Percentiles rank a stretch among this genome's conserved stretches.
These are phyloP conservation scores for Magnolia officinalis DNA, from an alignment of 164 flowering plant species.

Conservation along the genomic window DNA sequence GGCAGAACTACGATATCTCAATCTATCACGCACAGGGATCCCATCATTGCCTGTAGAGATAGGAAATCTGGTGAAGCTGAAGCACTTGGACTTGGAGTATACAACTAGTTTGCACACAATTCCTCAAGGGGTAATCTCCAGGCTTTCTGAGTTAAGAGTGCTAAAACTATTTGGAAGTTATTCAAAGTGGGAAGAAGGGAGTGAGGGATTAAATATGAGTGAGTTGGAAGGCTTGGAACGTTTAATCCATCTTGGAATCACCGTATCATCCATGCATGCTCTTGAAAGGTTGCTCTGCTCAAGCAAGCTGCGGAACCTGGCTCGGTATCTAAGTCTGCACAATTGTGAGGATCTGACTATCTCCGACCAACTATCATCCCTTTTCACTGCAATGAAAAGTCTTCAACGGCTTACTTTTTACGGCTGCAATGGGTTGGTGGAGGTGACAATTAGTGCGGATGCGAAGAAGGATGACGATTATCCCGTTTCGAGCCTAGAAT, in stretches of 20 bases:
- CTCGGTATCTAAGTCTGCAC: not conserved
- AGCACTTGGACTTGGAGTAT: not conserved
- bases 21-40: slow-evolving; percentile 7
- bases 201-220: not conserved
- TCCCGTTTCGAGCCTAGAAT: not conserved
- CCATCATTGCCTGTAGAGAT: slow-evolving; percentile 5
- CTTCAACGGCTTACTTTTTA: not conserved
- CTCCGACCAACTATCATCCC: not conserved
- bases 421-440: slow-evolving; percentile 1
- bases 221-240: slow-evolving; percentile 8
- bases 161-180: not conserved
- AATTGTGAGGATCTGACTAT: not conserved
- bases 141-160: slow-evolving; percentile 3
- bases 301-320: not conserved
- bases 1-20: not conserved
- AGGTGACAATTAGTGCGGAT: slow-evolving; percentile 4
- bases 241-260: slow-evolving; percentile 9
- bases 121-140: slow-evolving; percentile 1
- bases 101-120: not conserved
- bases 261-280: not conserved
- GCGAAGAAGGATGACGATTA: not conserved
- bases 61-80: slow-evolving; percentile 2
- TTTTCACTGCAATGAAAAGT: not conserved
- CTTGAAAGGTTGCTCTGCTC: not conserved
- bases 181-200: not conserved